These are phyloP conservation scores for Schizosaccharomyces osmophilus DNA, from an alignment of 805 yeast genomes.

Conservation along the genomic window DNA sequence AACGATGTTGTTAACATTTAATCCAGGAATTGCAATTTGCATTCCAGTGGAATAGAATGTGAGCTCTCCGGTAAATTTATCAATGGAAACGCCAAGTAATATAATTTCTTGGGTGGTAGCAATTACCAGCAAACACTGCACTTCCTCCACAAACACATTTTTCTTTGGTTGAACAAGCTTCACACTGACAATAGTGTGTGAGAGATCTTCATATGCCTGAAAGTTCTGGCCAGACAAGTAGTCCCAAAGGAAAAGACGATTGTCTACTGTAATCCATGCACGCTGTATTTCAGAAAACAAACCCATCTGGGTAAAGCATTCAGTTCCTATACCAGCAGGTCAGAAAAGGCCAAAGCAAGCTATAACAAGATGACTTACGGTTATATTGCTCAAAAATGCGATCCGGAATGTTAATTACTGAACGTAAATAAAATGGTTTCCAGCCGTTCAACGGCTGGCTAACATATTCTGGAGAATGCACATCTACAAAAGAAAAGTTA, in stretches of 20 bases:
- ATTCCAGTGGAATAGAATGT: slow-evolving; percentile 65
- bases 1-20: slow-evolving; percentile 39
- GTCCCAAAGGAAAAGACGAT: slow-evolving; percentile 68
- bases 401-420: slow-evolving; percentile 54
- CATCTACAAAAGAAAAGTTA: slow-evolving; percentile 5
- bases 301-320: slow-evolving; percentile 55
- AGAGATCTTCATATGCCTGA: slow-evolving; percentile 59
- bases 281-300: slow-evolving; percentile 55
- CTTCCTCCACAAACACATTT: slow-evolving; percentile 54
- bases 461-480: slow-evolving; percentile 11
- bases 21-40: slow-evolving; percentile 50
- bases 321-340: slow-evolving; percentile 16
- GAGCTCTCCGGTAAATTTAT: slow-evolving; percentile 22
- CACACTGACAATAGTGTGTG: slow-evolving; percentile 53
- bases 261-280: slow-evolving; percentile 69
- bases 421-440: slow-evolving; percentile 51
- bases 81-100: slow-evolving; percentile 41
- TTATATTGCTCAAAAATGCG: slow-evolving; percentile 49
- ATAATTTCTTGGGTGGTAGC: slow-evolving; percentile 62
- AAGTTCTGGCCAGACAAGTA: slow-evolving; percentile 38
- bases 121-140: slow-evolving; percentile 46
- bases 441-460: slow-evolving; percentile 8
- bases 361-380: slow-evolving; percentile 10
- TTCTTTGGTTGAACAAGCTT: slow-evolving; percentile 59
- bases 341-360: neutral